Evolutionary conservation across 257 asterid species (phyloP), one percentile per base, ranked within the genome.

Genomic region (Eucommia ulmoides): DNA sequence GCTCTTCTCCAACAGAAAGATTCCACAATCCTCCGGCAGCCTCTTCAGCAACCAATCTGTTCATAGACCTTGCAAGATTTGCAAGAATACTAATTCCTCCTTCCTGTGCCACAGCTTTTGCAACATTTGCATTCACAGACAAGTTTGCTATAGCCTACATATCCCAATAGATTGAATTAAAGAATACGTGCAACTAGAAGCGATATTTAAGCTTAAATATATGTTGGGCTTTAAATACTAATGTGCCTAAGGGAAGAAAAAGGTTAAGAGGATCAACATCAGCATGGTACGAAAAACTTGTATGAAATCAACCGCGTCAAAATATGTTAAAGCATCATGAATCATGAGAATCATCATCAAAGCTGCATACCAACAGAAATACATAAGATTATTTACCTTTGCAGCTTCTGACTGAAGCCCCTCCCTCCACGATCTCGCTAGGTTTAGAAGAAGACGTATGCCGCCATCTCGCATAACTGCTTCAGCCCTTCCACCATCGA

Each of bases 11-110:
- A 45, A 77, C 82, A 4, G 95, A 84, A 25, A 88, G 95, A 61
- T 88, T 84, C 97, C 95, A 77, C 52, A 88, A 68, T 61, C 88
- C 95, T 69, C 93, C 94, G 0, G 93, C 86, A 49, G 95, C 95
- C 74, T 81, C 88, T 81, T 81, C 92, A 3, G 95, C 86, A 33
- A 84, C 92, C 75, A 67, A 59, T 68, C 74, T 84, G 69, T 77
- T 88, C 55, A 67, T 70, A 41, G 97, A 88, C 79, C 67, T 72
- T 9, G 94, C 93, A 61, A 81, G 74, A 59, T 62, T 61, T 45
- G 78, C 79, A 41, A 88, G 80, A 61, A 81, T 56, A 49, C 49
- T 20, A 44, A 84, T 79, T 38, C 97, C 97, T 58, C 95, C 97
- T 69, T 75, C 94, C 41, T 88, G 95, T 0, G 93, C 88, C 74